A percentile compares a stretch with the other conserved stretches of the same genome.
Evolutionary conservation across 2,329 filamentous ascomycete genomes (phyloP).

Genomic region (Furcasterigmium sp.): DNA sequence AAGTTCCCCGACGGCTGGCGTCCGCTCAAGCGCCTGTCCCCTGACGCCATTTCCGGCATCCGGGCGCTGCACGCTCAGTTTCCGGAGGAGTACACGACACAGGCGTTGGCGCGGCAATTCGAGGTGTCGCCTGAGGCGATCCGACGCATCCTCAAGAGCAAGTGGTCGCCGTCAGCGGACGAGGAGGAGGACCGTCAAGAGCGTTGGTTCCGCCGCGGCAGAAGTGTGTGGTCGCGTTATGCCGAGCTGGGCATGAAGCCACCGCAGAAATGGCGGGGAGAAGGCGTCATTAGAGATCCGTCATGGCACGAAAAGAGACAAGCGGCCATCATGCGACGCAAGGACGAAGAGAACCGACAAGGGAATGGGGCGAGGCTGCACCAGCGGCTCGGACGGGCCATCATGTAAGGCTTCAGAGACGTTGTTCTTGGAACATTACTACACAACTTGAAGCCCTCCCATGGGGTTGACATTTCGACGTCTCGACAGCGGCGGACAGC

Average conservation of each 20-base stretch:
- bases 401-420: slow-evolving; percentile 17
- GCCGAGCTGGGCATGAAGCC: slow-evolving; percentile 58
- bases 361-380: slow-evolving; percentile 14
- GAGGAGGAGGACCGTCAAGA: slow-evolving; percentile 53
- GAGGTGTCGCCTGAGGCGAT: slow-evolving; percentile 84
- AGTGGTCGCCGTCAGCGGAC: slow-evolving; percentile 59
- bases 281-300: slow-evolving; percentile 43
- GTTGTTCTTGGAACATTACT: too few relatives aligned
- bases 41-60: slow-evolving; percentile 88
- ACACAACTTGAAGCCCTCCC: too few relatives aligned
- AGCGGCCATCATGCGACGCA: slow-evolving; percentile 17
- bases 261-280: slow-evolving; percentile 53
- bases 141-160: slow-evolving; percentile 76
- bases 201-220: slow-evolving; percentile 58
- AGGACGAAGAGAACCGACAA: slow-evolving; percentile 21
- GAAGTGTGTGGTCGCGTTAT: slow-evolving; percentile 53
- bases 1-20: slow-evolving; percentile 83
- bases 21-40: slow-evolving; percentile 81
- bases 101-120: slow-evolving; percentile 71
- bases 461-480: too few relatives aligned
- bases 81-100: slow-evolving; percentile 71
- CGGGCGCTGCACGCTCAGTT: slow-evolving; percentile 74
- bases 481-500: too few relatives aligned
- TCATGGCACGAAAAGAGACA: slow-evolving; percentile 31
- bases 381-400: slow-evolving; percentile 18